Conservation (phyloP, 2,329 filamentous ascomycete species). For the Cladorrhinum sp. region DNA sequence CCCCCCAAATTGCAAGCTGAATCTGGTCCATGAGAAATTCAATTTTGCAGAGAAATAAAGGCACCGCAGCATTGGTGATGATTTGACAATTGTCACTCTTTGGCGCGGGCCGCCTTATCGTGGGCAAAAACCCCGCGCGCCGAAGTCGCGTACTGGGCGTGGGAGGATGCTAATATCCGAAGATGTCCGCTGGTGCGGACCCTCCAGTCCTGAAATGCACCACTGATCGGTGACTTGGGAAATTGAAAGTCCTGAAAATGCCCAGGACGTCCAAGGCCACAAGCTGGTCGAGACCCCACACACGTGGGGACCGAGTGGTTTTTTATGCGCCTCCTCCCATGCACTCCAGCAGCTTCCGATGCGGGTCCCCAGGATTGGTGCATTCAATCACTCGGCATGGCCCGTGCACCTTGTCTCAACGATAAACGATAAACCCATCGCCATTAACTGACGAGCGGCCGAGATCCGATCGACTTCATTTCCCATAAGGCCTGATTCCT, state of each 20-base stretch:
- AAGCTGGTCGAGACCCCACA: constrained; percentile 1
- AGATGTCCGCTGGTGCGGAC: constrained; percentile 7
- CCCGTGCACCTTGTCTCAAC: not conserved
- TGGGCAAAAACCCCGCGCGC: not conserved
- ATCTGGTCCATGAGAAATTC: not conserved
- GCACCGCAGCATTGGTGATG: not conserved
- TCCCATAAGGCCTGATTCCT: not conserved
- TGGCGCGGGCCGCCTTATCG: constrained; percentile 2
- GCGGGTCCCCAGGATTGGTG: not conserved
- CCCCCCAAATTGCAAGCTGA: not conserved
- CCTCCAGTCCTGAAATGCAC: not conserved
- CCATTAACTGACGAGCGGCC: not conserved
- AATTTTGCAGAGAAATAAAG: not conserved
- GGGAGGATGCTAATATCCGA: constrained; percentile 6
- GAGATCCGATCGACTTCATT: constrained; percentile 9
- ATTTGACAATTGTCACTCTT: constrained; percentile 1
- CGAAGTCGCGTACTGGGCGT: constrained; percentile 1
- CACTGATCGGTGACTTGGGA: not conserved
- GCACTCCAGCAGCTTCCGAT: constrained; percentile 5
- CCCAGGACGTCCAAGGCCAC: not conserved
- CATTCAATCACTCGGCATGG: constrained; percentile 1
- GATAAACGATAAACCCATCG: not conserved
- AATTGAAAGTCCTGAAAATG: not conserved
- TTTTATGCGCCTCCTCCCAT: constrained; percentile 6
- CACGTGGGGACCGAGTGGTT: constrained; percentile 1